A percentile compares a stretch with the other conserved stretches of the same genome.
Conservation (phyloP, 768 basidiomycete species). For the Flagelloscypha sp. region DNA sequence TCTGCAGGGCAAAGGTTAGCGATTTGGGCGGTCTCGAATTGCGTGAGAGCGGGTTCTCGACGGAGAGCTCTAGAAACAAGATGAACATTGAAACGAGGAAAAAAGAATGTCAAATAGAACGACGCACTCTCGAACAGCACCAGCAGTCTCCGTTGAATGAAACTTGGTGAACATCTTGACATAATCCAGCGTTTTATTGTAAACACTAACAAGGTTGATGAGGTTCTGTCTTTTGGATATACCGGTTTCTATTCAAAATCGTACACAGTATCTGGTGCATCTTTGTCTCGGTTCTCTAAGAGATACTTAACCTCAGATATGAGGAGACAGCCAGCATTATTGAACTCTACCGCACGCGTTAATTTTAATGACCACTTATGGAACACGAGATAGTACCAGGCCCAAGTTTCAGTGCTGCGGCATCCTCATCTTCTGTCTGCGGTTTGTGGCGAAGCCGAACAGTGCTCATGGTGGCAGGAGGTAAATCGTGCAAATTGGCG, state of each 20-base stretch:
- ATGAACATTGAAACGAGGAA: conserved; percentile 3
- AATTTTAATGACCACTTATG: not conserved
- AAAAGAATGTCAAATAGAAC: not conserved
- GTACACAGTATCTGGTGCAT: conserved; percentile 81
- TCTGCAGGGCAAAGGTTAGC: conserved; percentile 85
- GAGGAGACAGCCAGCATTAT: conserved; percentile 83
- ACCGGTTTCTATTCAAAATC: too few species aligned
- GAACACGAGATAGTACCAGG: conserved; percentile 34
- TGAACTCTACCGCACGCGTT: conserved; percentile 54
- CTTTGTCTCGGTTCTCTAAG: conserved; percentile 79
- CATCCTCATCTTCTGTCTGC: conserved; percentile 75
- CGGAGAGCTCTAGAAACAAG: conserved; percentile 54
- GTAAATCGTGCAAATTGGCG: conserved; percentile 19
- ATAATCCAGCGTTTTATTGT: conserved; percentile 88
- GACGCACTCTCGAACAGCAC: conserved; percentile 82
- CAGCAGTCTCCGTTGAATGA: conserved; percentile 74
- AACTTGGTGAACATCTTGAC: conserved; percentile 90
- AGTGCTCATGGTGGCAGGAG: conserved; percentile 37
- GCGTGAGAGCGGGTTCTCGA: conserved; percentile 71
- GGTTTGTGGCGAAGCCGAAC: conserved; percentile 57
- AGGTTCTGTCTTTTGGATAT: not conserved
- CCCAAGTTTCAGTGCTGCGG: conserved; percentile 75
- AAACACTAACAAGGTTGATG: conserved; percentile 47
- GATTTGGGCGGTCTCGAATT: conserved; percentile 90
- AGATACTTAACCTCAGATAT: conserved; percentile 91